Percentiles rank a stretch among this genome's conserved stretches.
Conservation (phyloP, 441 rosid genomes). For the Erysimum cheiri region DNA sequence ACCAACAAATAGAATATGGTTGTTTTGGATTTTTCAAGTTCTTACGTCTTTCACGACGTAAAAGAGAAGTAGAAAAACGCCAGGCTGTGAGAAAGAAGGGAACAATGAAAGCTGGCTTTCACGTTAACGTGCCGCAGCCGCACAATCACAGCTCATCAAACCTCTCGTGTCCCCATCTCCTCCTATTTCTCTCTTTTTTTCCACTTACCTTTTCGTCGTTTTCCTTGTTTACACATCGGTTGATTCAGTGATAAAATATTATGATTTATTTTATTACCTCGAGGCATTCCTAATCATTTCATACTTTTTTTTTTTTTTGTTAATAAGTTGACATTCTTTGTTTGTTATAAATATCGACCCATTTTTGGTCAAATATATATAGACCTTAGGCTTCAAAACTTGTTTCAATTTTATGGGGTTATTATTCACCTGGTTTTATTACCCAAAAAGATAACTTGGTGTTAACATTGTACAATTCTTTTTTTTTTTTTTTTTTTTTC, state of each 20-base stretch:
- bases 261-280: neutral
- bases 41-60: no score
- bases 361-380: no score
- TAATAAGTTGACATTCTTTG: conserved; percentile 11
- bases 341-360: no score
- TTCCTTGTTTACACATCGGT: neutral
- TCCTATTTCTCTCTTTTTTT: neutral
- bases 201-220: conserved; percentile 8
- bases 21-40: neutral
- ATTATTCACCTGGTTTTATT: no score
- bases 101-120: conserved; percentile 16
- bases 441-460: no score
- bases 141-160: conserved; percentile 32
- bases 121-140: conserved; percentile 30
- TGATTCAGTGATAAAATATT: no score
- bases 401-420: no score
- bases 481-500: no score
- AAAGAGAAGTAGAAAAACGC: no score
- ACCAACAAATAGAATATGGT: neutral
- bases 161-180: neutral
- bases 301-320: neutral
- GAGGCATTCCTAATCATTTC: neutral
- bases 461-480: no score
- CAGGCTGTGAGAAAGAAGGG: neutral
- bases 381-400: no score